phyloP scores from a whole-genome alignment of 2,329 filamentous ascomycete genomes.

The Cordyceps fumosorosea region DNA sequence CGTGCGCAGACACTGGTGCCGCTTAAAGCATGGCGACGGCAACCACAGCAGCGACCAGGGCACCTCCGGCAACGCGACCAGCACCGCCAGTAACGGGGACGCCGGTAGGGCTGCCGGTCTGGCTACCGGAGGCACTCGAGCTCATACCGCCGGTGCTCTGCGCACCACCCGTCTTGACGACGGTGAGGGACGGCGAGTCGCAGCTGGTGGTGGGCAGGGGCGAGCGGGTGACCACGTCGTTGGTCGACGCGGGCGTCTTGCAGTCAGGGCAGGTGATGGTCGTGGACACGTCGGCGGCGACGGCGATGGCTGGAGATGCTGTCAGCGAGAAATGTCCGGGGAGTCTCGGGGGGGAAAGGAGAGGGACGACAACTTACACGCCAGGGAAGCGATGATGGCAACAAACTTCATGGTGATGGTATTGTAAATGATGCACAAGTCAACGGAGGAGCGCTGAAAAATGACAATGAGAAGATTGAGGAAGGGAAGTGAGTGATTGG shows the following conservation, averaged over 20 bases:
- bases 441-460: background rate
- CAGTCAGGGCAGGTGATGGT: constrained; percentile 13
- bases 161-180: background rate
- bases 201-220: constrained; percentile 13
- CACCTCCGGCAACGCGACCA: background rate
- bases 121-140: background rate
- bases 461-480: background rate
- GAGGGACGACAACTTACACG: background rate
- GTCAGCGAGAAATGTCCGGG: background rate
- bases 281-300: background rate
- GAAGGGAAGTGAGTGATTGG: background rate
- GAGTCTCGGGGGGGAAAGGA: background rate
- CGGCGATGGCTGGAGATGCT: background rate
- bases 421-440: background rate
- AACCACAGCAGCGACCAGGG: background rate
- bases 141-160: constrained; percentile 14
- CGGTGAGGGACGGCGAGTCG: constrained; percentile 10
- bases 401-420: constrained; percentile 10
- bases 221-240: constrained; percentile 15
- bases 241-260: constrained; percentile 11
- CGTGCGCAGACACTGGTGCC: background rate
- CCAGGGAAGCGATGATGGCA: constrained; percentile 1
- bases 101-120: background rate
- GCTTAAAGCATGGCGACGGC: background rate
- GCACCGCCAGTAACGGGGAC: background rate